These are phyloP conservation scores for Pseudoscleropodium purum DNA, from an alignment of 225 moss, liverwort and hornwort genomes.

Conservation along the genomic window DNA sequence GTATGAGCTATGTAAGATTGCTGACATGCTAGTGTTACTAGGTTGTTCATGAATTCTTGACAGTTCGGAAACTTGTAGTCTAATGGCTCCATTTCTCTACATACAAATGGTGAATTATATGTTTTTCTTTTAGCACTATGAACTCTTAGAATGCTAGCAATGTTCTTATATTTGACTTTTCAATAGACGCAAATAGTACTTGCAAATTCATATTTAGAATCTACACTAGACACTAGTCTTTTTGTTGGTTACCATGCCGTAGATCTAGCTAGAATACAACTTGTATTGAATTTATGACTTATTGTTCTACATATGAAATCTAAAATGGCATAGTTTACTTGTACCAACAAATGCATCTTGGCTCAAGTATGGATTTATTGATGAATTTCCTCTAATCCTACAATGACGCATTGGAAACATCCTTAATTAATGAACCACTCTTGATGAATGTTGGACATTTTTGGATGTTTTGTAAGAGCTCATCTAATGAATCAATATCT, in stretches of 20 bases:
- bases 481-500: not conserved
- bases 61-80: no score
- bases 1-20: no score
- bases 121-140: no score
- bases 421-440: no score
- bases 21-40: no score
- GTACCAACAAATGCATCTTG: not conserved
- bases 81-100: not conserved
- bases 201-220: fast-evolving
- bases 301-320: not conserved
- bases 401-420: not conserved
- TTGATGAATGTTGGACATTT: not conserved
- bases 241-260: fast-evolving
- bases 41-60: no score
- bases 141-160: not conserved
- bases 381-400: not conserved
- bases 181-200: fast-evolving
- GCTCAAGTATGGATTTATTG: not conserved
- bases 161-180: not conserved
- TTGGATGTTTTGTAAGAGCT: not conserved
- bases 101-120: not conserved
- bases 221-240: not conserved
- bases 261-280: fast-evolving
- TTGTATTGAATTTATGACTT: not conserved
- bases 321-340: not conserved